Base-by-base conservation (phyloP, 345 rosid species). In the Eucalyptus cloeziana region DNA sequence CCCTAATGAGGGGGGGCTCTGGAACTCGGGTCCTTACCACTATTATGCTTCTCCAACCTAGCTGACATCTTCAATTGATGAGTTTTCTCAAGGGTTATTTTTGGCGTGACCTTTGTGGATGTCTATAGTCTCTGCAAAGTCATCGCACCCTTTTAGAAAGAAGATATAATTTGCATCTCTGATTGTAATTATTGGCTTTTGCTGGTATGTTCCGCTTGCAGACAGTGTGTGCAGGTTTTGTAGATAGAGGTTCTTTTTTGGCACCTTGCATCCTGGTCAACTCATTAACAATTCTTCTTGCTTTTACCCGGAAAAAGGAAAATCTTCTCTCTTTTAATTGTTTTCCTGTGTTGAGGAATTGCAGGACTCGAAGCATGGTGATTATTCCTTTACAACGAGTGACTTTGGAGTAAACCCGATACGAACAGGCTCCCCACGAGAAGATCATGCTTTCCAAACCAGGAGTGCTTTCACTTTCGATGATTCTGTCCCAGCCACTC, bases 401-500 rank as follows among this genome's bases (percentile, higher is more conserved):
- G 95, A 92, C 94, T 96, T 91, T 90, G 98, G 92, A 90, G 91
- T 89, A 37, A 94, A 92, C 92, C 86, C 97, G 49, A 90, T 91
- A 87, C 92, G 94, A 88, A 94, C 93, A 51, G 98, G 91, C 89
- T 96, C 98, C 88, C 96, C 96, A 25, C 87, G 90, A 37, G 89
- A 94, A 40, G 96, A 92, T 52, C 93, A 93, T 86, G 90, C 71
- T 62, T 92, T 90, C 67, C 93, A 90, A 91, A 97, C 90, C 91
- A 96, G 92, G 92, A 92, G 95, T 91, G 94, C 95, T 58, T 94
- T 94, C 86, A 89, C 91, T 86, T 96, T 97, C 87, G 99, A 98
- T 64, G 99, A 97, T 89, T 98, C 99, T 50, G 98, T 95, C 27
- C 98, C 99, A 67, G 90, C 96, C 90, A 95, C 97, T 83, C 98